These are phyloP conservation scores for Hymenoscyphus linearis DNA, from an alignment of 2,329 filamentous ascomycete genomes.

Conservation along the genomic window DNA sequence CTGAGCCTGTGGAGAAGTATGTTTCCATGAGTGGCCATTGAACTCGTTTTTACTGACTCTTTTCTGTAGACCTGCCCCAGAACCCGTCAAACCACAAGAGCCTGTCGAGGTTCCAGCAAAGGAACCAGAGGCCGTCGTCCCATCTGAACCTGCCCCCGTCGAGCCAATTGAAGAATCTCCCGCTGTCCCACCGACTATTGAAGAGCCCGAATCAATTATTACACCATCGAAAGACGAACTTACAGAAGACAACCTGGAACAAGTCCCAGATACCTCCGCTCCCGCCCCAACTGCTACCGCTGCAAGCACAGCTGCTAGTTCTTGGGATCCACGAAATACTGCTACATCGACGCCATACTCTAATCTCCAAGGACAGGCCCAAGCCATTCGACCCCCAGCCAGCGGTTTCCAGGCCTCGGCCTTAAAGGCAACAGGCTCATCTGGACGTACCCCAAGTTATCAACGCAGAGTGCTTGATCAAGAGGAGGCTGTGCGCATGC, in stretches of 20 bases:
- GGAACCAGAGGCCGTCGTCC: constrained; percentile 29
- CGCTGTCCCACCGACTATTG: constrained; percentile 22
- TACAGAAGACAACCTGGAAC: constrained; percentile 88
- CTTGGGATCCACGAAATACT: constrained; percentile 65
- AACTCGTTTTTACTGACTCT: constrained; percentile 22
- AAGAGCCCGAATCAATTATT: constrained; percentile 45
- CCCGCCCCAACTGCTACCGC: constrained; percentile 75
- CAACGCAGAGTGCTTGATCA: constrained; percentile 87
- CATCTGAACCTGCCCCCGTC: constrained; percentile 34
- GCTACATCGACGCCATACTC: constrained; percentile 60
- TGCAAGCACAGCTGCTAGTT: constrained; percentile 84
- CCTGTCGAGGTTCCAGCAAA: constrained; percentile 41
- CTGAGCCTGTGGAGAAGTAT: constrained; percentile 35
- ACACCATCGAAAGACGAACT: constrained; percentile 74
- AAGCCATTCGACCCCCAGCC: constrained; percentile 47
- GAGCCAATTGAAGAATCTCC: constrained; percentile 34
- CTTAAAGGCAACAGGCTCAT: constrained; percentile 63
- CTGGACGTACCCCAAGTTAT: constrained; percentile 68
- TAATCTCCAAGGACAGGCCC: constrained; percentile 53
- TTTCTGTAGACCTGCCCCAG: constrained; percentile 21
- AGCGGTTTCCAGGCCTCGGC: constrained; percentile 78
- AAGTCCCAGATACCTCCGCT: constrained; percentile 75
- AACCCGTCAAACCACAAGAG: constrained; percentile 39
- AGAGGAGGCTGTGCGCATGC: constrained; percentile 97
- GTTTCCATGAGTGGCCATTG: constrained; percentile 5